A percentile compares a stretch with the other conserved stretches of the same genome.
These are phyloP conservation scores for Colletotrichum tropicale DNA, from an alignment of 2,329 filamentous ascomycete species.

Conservation along the genomic window DNA sequence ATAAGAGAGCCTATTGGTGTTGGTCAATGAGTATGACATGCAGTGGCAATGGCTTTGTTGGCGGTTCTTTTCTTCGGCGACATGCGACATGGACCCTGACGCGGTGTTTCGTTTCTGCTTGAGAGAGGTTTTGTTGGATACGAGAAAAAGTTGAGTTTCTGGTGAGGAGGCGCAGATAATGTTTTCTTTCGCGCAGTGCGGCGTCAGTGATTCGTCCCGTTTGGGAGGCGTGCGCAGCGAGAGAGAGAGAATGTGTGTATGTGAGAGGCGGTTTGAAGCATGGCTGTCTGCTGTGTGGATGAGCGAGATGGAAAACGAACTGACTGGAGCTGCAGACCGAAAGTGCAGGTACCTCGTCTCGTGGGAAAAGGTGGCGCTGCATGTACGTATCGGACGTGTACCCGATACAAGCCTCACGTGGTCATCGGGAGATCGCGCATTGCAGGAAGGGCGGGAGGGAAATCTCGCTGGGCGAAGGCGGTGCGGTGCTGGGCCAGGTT, in stretches of 20 bases:
- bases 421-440: conserved; percentile 21
- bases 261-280: neutral
- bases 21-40: neutral
- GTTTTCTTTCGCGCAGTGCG: neutral
- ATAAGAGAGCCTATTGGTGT: neutral
- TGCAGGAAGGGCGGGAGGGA: conserved; percentile 13
- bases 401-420: conserved; percentile 12
- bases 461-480: neutral
- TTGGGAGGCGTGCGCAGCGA: neutral
- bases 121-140: neutral
- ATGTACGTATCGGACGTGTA: neutral
- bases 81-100: neutral
- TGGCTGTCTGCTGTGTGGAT: neutral
- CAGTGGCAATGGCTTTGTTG: neutral
- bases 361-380: neutral
- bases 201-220: neutral
- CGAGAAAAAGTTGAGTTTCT: neutral
- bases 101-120: neutral
- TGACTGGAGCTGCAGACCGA: neutral
- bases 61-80: neutral
- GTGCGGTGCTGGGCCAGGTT: neutral
- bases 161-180: neutral
- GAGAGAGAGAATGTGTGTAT: neutral
- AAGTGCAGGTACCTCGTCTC: neutral
- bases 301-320: neutral